A percentile compares a stretch with the other conserved stretches of the same genome.
Conservation (phyloP, 495 filamentous ascomycete genomes). For the Trichoderma erinaceum region DNA sequence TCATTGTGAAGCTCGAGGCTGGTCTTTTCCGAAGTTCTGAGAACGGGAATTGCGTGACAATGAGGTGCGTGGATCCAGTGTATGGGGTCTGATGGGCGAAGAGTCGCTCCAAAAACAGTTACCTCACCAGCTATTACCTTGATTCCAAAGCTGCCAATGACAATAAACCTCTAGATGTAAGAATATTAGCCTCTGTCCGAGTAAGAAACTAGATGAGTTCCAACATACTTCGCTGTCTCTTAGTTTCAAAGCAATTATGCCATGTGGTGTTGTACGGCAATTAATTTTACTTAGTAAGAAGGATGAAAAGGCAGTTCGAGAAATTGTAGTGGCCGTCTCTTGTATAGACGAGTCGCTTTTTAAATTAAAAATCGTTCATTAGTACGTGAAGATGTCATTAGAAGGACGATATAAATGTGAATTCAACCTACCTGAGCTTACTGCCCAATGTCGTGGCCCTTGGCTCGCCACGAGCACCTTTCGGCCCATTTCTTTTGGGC, state of each 20-base stretch:
- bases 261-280: conserved; percentile 32
- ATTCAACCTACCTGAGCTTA: neutral
- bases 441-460: neutral
- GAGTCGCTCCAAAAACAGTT: conserved; percentile 59
- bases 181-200: neutral
- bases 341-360: neutral
- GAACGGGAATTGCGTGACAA: conserved; percentile 69
- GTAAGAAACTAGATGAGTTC: neutral
- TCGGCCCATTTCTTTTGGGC: neutral
- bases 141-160: conserved; percentile 70
- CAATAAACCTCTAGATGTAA: conserved; percentile 51
- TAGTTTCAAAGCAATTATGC: conserved; percentile 30
- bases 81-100: conserved; percentile 45
- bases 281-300: conserved; percentile 42
- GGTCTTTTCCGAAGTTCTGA: conserved; percentile 49
- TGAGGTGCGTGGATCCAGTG: conserved; percentile 66
- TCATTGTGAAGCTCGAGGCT: conserved; percentile 46
- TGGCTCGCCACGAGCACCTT: neutral
- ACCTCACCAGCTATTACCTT: conserved; percentile 54
- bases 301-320: conserved; percentile 32
- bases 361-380: neutral
- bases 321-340: neutral
- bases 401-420: neutral
- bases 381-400: neutral
- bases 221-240: conserved; percentile 42